These are phyloP conservation scores for Acanthamoeba lenticulata DNA, from an alignment of 208 protist species.

Conservation along the genomic window DNA sequence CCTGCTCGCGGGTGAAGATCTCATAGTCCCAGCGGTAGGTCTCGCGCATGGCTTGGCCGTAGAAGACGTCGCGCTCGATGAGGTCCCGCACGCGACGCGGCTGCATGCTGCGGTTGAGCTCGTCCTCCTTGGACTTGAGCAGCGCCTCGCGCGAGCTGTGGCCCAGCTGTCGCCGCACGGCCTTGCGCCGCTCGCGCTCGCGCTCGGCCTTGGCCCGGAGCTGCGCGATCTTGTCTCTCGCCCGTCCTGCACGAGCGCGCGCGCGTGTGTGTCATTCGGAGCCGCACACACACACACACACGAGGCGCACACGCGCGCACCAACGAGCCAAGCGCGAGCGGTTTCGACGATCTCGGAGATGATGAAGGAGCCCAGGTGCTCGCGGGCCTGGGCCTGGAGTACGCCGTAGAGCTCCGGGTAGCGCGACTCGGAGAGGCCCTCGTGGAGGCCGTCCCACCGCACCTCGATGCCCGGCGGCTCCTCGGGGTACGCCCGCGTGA, in stretches of 20 bases:
- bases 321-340: not conserved
- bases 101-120: not conserved
- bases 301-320: not conserved
- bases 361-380: not conserved
- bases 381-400: not conserved
- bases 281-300: no score
- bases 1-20: not conserved
- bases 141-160: not conserved
- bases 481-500: not conserved
- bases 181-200: not conserved
- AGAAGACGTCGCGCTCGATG: not conserved
- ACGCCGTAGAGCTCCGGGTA: not conserved
- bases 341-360: not conserved
- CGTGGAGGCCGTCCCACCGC: not conserved
- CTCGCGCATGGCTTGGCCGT: not conserved
- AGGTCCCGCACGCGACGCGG: not conserved
- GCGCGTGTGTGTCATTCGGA: no score
- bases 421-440: not conserved
- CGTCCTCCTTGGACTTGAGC: conserved; percentile 23
- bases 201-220: not conserved
- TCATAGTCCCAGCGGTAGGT: not conserved
- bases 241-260: not conserved
- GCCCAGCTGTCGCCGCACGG: not conserved
- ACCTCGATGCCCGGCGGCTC: not conserved
- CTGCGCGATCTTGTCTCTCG: not conserved